A percentile compares a stretch with the other conserved stretches of the same genome.
Conservation (phyloP, 2,329 filamentous ascomycete genomes). For the Fusarium stilboides region DNA sequence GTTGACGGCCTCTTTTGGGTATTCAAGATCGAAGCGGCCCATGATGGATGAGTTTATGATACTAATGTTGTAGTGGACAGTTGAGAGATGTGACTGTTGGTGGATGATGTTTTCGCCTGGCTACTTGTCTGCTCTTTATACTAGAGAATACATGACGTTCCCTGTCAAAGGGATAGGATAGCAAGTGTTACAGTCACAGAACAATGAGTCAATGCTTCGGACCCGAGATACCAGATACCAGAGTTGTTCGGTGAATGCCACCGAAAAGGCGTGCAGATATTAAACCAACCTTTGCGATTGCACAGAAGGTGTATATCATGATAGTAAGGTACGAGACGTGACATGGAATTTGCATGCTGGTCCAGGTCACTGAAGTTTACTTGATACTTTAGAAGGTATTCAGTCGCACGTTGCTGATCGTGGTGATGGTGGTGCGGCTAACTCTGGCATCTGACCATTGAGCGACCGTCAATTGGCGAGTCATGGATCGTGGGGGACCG, state of each 20-base stretch:
- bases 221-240: constrained; percentile 16
- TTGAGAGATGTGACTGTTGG: not conserved
- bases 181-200: not conserved
- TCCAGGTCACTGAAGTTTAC: constrained; percentile 8
- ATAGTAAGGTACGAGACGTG: constrained; percentile 4
- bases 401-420: not conserved
- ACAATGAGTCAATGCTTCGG: constrained; percentile 14
- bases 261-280: constrained; percentile 3
- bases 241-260: constrained; percentile 9
- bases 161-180: not conserved
- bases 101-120: not conserved
- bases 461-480: constrained; percentile 40
- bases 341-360: not conserved
- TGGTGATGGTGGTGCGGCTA: constrained; percentile 32
- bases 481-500: constrained; percentile 20
- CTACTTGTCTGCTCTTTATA: constrained; percentile 17
- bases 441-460: constrained; percentile 44
- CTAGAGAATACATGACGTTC: not conserved
- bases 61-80: not conserved
- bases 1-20: constrained; percentile 75
- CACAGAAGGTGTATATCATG: not conserved
- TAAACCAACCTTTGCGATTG: not conserved
- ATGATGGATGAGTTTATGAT: constrained; percentile 41
- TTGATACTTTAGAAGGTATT: constrained; percentile 8
- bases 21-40: constrained; percentile 64